phyloP scores from a whole-genome alignment of 306 rosid species.

The Echinosophora koreensis region DNA sequence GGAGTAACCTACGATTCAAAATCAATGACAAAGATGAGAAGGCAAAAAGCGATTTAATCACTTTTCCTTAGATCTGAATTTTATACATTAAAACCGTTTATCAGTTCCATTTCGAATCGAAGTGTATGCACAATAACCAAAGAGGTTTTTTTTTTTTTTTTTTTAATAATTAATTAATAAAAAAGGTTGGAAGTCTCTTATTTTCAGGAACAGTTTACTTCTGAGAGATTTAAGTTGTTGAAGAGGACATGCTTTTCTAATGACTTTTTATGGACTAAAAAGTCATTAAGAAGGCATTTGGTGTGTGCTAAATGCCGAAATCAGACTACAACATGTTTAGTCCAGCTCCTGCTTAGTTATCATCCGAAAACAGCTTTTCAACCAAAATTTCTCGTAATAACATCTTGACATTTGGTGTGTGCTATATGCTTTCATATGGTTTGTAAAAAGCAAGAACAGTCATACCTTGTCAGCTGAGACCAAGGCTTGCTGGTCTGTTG shows the following conservation, averaged over 20 bases:
- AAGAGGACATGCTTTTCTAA: no score
- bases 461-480: slow-evolving; percentile 33
- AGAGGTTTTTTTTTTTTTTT: no score
- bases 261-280: no score
- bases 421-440: background rate
- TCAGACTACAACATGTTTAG: background rate
- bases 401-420: no score
- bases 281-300: no score
- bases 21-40: background rate
- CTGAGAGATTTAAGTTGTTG: no score
- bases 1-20: slow-evolving; percentile 27
- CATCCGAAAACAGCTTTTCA: background rate
- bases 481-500: background rate
- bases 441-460: background rate
- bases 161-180: no score
- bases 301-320: no score
- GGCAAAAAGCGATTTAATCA: background rate
- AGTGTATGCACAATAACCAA: no score
- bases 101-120: background rate
- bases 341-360: background rate
- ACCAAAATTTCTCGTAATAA: background rate
- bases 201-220: no score
- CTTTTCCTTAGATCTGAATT: no score
- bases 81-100: background rate
- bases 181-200: no score